Conservation (phyloP, 139 green algal genomes). For the Edaphochlamys debaryana region DNA sequence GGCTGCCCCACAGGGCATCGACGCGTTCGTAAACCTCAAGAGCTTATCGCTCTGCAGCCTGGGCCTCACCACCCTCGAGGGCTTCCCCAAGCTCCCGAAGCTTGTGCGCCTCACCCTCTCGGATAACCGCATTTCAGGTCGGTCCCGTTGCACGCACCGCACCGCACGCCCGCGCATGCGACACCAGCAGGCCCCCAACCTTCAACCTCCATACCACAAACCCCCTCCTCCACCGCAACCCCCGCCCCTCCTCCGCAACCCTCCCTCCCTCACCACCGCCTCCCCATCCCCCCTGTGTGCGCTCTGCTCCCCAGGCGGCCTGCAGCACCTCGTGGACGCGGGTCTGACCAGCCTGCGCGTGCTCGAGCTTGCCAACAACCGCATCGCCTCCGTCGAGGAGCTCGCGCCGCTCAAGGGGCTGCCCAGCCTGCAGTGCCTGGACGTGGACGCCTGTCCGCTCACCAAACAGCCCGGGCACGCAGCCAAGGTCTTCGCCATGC, state of each 20-base stretch:
- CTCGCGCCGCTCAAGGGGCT: constrained; percentile 24
- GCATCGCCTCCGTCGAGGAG: constrained; percentile 3
- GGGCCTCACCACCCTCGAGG: constrained; percentile 24
- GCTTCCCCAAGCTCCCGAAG: constrained; percentile 39
- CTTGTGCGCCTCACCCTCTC: constrained; percentile 14
- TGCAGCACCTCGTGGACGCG: constrained; percentile 26
- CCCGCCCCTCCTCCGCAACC: too few species aligned
- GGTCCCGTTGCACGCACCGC: too few species aligned
- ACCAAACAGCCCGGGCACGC: neutral
- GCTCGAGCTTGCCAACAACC: constrained; percentile 42
- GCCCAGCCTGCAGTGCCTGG: neutral
- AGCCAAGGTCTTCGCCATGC: constrained; percentile 35
- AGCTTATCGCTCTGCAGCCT: constrained; percentile 11
- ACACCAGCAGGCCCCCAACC: too few species aligned
- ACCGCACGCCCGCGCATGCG: too few species aligned
- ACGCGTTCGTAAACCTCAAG: constrained; percentile 31
- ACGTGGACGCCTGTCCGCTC: constrained; percentile 4
- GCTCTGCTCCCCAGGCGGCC: neutral
- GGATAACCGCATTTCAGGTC: constrained; percentile 38
- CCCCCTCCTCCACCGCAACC: too few species aligned
- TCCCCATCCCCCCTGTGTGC: too few species aligned
- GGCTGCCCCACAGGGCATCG: constrained; percentile 19
- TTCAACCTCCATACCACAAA: too few species aligned
- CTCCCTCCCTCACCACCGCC: too few species aligned
- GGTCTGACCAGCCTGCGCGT: constrained; percentile 7